phyloP scores from a whole-genome alignment of 1,284 basidiomycete species.

The Mycena sp. region DNA sequence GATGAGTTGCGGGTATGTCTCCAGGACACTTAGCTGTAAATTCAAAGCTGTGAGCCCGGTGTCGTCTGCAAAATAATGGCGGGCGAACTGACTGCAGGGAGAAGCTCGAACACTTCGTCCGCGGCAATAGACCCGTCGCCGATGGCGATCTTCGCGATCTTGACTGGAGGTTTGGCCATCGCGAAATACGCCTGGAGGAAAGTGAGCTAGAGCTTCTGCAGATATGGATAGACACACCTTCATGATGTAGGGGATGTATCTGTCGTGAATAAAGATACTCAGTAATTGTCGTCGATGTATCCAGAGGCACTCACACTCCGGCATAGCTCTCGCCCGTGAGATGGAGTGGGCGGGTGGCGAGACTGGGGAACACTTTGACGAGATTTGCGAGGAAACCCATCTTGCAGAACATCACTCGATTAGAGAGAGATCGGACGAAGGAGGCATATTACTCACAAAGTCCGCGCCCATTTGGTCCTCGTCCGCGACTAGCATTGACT shows the following conservation, averaged over 20 bases:
- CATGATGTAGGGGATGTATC: constrained; percentile 38
- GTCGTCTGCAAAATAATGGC: constrained; percentile 14
- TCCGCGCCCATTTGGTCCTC: constrained; percentile 77
- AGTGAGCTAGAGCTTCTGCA: constrained; percentile 52
- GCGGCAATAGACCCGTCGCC: constrained; percentile 72
- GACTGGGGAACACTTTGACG: constrained; percentile 73
- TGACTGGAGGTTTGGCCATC: constrained; percentile 73
- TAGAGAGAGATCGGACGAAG: not conserved
- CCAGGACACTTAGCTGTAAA: constrained; percentile 61
- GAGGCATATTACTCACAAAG: constrained; percentile 60
- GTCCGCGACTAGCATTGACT: constrained; percentile 57
- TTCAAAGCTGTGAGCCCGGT: constrained; percentile 7
- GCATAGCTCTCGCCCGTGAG: constrained; percentile 77
- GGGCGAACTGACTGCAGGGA: constrained; percentile 60
- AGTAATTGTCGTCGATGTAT: not conserved
- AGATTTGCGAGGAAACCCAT: constrained; percentile 76
- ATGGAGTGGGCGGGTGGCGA: constrained; percentile 68
- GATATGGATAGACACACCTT: constrained; percentile 16
- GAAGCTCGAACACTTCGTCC: constrained; percentile 57
- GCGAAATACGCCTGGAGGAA: constrained; percentile 75
- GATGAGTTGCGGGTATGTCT: constrained; percentile 81
- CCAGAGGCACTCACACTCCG: constrained; percentile 64
- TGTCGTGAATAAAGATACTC: not conserved
- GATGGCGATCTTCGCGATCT: constrained; percentile 72
- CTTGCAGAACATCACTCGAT: constrained; percentile 47